Evolutionary conservation across 768 basidiomycete species (phyloP).

Genomic region (Naematelia encephala): DNA sequence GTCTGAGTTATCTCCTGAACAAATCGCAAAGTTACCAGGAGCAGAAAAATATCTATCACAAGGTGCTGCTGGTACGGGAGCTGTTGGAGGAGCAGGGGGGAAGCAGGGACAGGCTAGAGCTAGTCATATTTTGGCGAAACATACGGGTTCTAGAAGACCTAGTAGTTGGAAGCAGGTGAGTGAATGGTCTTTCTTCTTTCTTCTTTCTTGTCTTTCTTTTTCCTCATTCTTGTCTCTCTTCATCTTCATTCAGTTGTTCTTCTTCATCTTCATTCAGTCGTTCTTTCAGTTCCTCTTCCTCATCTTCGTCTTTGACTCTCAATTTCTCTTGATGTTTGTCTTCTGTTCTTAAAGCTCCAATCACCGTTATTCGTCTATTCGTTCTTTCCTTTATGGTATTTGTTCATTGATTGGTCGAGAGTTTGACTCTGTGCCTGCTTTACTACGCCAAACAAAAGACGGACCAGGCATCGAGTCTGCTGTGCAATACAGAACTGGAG

Average conservation of each 20-base stretch:
- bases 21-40: slow-evolving; percentile 66
- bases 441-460: too few species aligned
- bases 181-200: slow-evolving; percentile 5
- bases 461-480: too few species aligned
- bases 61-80: too few species aligned
- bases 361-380: too few species aligned
- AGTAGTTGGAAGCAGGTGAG: slow-evolving; percentile 55
- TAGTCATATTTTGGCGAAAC: slow-evolving; percentile 94
- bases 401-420: too few species aligned
- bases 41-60: slow-evolving; percentile 60
- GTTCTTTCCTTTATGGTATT: too few species aligned
- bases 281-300: background rate
- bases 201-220: slow-evolving; percentile 2
- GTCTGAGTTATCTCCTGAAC: slow-evolving; percentile 59
- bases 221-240: slow-evolving; percentile 1
- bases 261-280: background rate
- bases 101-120: slow-evolving; percentile 68
- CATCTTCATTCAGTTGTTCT: background rate
- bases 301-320: too few species aligned
- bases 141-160: slow-evolving; percentile 55
- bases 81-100: slow-evolving; percentile 18
- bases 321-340: too few species aligned
- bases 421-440: too few species aligned
- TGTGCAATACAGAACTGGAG: too few species aligned
- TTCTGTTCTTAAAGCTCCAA: too few species aligned